Evolutionary conservation across 2,329 filamentous ascomycete genomes (phyloP), one percentile per base, ranked within the genome.

Genomic region (Acephala macrosclerotiorum): DNA sequence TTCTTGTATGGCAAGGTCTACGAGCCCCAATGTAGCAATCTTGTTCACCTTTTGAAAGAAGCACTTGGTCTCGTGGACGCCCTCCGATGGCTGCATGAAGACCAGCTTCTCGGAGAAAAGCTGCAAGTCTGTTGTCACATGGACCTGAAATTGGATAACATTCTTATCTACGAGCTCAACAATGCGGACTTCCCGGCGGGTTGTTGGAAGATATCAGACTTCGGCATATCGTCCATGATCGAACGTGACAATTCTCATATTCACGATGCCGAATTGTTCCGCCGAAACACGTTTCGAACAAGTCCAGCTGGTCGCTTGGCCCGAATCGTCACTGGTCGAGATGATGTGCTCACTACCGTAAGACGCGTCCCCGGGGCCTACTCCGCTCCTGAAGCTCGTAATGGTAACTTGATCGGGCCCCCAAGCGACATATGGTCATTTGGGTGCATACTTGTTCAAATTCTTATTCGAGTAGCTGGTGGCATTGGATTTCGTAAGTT

Each of bases 141-240:
- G 45, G 64, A 66, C 26, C n/a, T 66, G 5, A 66, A 66, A 26
- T 49, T 58, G 4, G 64, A 63, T 45, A 67, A 67, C 45, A 59
- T 67, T n/a, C 45, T 67, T 8, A 58, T 67, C n/a, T 64, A 58
- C 26, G 20, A 33, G 9, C 16, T 59, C 18, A 6, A 42, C 12
- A 26, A 35, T n/a, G 12, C 38, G 7, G 22, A 22, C 11, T 36
- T 26, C 11, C 58, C 58, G 45, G 58, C 61, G 8, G 65, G 65
- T 3, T 53, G 62, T 35, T 67, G 65, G 65, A 61, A 61, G 49
- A 64, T 67, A 22, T 58, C 61, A 2, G 65, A 67, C 33, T 67
- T 67, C 56, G 65, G 61, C 11, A 67, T 67, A 29, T 67, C 65
- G 8, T 55, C 51, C 6, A 59, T 67, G 35, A 60, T 22, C 14